Evolutionary conservation across 1,284 basidiomycete species (phyloP).

Genomic region (Entoloma clypeatum): DNA sequence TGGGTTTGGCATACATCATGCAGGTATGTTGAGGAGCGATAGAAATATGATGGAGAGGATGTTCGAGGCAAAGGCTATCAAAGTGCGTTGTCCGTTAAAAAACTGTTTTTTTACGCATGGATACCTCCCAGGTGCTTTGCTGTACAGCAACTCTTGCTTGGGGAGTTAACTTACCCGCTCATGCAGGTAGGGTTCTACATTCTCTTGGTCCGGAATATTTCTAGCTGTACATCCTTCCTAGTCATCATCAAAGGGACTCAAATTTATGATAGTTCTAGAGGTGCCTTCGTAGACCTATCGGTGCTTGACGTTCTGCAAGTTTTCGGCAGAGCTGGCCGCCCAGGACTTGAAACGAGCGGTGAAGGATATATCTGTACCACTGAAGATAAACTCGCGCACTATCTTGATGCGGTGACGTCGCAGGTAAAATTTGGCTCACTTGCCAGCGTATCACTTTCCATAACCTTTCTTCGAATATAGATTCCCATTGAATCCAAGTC

Average conservation of each 20-base stretch:
- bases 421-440: constrained; percentile 65
- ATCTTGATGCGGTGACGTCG: constrained; percentile 85
- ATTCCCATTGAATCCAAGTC: constrained; percentile 97
- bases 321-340: constrained; percentile 96
- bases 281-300: constrained; percentile 89
- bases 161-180: constrained; percentile 99
- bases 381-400: constrained; percentile 91
- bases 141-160: constrained; percentile 98
- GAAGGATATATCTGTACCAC: constrained; percentile 97
- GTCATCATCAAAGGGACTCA: constrained; percentile 99
- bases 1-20: constrained; percentile 98
- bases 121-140: constrained; percentile 75
- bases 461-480: no score
- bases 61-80: constrained; percentile 90
- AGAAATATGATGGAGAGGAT: constrained; percentile 94
- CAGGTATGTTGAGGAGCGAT: constrained; percentile 95
- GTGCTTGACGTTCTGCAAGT: constrained; percentile 97
- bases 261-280: constrained; percentile 87
- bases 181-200: constrained; percentile 64
- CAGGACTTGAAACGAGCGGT: constrained; percentile 92
- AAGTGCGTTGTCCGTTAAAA: constrained; percentile 46
- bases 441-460: no score
- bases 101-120: not conserved
- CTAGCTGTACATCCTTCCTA: constrained; percentile 28
- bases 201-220: not conserved